Evolutionary conservation across 805 yeast species (phyloP), one percentile per base, ranked within the genome.

Genomic region (Ogataea paraovalis): DNA sequence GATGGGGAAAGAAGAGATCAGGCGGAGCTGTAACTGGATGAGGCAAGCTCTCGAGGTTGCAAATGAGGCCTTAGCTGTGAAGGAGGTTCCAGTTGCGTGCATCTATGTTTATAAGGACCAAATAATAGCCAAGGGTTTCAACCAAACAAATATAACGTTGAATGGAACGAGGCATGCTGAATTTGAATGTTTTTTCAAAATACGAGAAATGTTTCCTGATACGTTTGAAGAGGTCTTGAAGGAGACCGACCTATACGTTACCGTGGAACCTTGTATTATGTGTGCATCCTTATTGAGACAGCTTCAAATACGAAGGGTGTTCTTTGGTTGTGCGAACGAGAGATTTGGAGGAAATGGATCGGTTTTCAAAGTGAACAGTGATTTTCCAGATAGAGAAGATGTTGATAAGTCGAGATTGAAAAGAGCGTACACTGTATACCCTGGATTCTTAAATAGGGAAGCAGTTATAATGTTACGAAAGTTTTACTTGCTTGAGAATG

Each of bases 181-280:
- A 64, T 85, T 94, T 55, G 74, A 85, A 48, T 97, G 92, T 0
- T 83, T 89, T 14, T 81, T 81, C 40, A 62, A 67, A 25, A 76
- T 85, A 8, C 63, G 75, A 33, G 53, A 60, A 4, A 59, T 66
- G 28, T 63, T 65, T 39, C 61, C 70, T 4, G 51, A 54, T 0
- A 39, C 42, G 1, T 64, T 54, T 12, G 53, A 58, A 21, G 52
- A 61, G 1, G 62, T 78, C 9, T 79, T 88, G 57, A 58, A 65
- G 34, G 77, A 82, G 22, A 72, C 87, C 3, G 82, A 80, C 27
- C 72, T 94, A 7, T 92, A 90, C 64, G 99, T 94, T 22, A 90
- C 98, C 0, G 97, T 94, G 0, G 99, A 94, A 66, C 99, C 99
- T 0, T 94, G 99, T 62, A 85, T 94, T 7, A 94, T 94, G 99